These are phyloP conservation scores for Boletales sp. DNA, from an alignment of 768 basidiomycete genomes.

Conservation along the genomic window DNA sequence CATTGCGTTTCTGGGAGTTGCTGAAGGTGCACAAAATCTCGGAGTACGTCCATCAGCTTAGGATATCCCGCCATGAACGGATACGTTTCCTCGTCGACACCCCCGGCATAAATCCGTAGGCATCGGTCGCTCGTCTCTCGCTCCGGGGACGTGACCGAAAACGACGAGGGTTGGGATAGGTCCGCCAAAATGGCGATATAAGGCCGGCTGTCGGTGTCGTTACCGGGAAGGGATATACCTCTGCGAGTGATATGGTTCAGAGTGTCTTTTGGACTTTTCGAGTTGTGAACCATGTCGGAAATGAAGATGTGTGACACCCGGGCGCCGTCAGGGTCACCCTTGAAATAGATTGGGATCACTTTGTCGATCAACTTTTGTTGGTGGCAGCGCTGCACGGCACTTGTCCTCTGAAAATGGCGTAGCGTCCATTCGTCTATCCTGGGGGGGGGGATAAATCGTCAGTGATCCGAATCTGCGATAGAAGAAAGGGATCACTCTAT, in stretches of 20 bases:
- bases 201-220: neutral
- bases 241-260: too few relatives aligned
- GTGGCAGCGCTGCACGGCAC: constrained; percentile 8
- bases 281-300: neutral
- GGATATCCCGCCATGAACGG: too few relatives aligned
- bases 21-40: too few relatives aligned
- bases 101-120: too few relatives aligned
- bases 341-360: constrained; percentile 12
- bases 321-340: neutral
- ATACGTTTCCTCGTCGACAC: too few relatives aligned
- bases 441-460: neutral
- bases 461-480: too few relatives aligned
- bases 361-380: constrained; percentile 9
- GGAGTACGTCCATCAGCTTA: too few relatives aligned
- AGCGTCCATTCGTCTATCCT: constrained; percentile 4
- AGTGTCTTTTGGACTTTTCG: too few relatives aligned
- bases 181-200: constrained; percentile 1
- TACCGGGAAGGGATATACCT: too few relatives aligned
- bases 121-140: too few relatives aligned
- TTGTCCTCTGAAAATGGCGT: constrained; percentile 10
- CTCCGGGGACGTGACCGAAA: too few relatives aligned
- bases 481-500: neutral
- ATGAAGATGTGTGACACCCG: constrained; percentile 1
- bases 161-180: neutral
- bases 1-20: too few relatives aligned